Evolutionary conservation across 192 early-diverging fungal genomes (phyloP), one percentile per base, ranked within the genome.

Genomic region (Umbelopsis ramanniana): DNA sequence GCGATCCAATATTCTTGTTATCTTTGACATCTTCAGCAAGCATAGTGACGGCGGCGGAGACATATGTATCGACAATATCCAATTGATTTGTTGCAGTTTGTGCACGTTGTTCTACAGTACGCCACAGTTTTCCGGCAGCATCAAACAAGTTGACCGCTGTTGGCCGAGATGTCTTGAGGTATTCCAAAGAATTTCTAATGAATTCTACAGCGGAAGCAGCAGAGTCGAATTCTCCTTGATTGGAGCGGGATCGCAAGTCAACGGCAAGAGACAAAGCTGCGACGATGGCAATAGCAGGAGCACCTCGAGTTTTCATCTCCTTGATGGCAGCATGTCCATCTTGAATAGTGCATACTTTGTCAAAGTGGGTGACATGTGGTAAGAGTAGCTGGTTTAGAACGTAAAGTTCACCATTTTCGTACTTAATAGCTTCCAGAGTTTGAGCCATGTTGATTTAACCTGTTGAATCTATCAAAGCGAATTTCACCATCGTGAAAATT

Each of bases 111-210:
- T 76, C 71, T 19, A 91, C 85, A 33, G 74, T 66, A 14, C 50
- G 46, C 33, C 71, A 71, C 47, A 91, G 53, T 68, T 87, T 87
- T 12, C 74, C 68, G 2, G 90, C 91, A 21, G 96, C 94, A 72
- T 97, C 95, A 78, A 96, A 97, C 45, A 99, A 84, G 76, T 99
- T 97, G 72, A 99, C 96, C 6, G 96, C 97, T 0, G 97, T 99
- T 2, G 96, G 97, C 1, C 97, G 91, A 43, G 96, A 95, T 12
- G 93, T 95, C 69, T 89, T 87, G n/a, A 95, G 82, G 72, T 92
- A 94, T 54, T 89, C 90, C 38, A 97, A 86, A 22, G 87, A 87
- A 4, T 43, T 46, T 23, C 72, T 29, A 45, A 97, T 82, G 67
- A 88, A 91, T 15, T 72, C 48, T 7, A 77, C 73, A 1, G 86